A percentile compares a stretch with the other conserved stretches of the same genome.
Conservation (phyloP, 208 protist species). For the Acanthamoeba lenticulata region DNA sequence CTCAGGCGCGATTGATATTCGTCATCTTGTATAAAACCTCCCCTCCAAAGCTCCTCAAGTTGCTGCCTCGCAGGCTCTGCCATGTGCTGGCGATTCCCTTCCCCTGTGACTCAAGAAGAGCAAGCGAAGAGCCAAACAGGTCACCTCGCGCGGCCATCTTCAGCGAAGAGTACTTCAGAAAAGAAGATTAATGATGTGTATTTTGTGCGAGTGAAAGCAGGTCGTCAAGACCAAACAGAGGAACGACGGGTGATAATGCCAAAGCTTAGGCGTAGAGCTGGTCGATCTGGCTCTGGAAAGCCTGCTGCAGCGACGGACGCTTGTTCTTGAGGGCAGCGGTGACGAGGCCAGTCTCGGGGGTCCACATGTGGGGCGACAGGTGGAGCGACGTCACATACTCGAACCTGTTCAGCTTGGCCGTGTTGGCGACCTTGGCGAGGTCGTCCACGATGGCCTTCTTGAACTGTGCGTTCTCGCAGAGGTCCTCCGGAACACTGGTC, state of each 20-base stretch:
- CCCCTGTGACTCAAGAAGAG: background rate
- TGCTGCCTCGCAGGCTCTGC: background rate
- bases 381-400: slow-evolving; percentile 22
- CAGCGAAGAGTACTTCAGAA: background rate
- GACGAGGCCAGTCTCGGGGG: slow-evolving; percentile 85
- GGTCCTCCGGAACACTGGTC: slow-evolving; percentile 20
- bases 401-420: slow-evolving; percentile 63
- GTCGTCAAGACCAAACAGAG: no score
- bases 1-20: background rate
- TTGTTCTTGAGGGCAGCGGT: slow-evolving; percentile 91
- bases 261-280: slow-evolving; percentile 33
- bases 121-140: background rate
- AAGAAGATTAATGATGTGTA: no score
- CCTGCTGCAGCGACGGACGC: slow-evolving; percentile 73
- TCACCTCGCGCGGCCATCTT: background rate
- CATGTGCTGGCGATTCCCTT: no score
- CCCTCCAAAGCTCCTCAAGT: background rate
- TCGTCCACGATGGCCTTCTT: slow-evolving; percentile 77
- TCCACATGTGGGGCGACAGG: slow-evolving; percentile 75
- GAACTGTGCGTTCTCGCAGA: slow-evolving; percentile 67
- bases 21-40: slow-evolving; percentile 1
- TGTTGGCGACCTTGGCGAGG: slow-evolving; percentile 55
- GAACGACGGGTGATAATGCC: no score
- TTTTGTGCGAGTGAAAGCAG: no score
- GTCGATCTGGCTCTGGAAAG: slow-evolving; percentile 31